Evolutionary conservation across 1,284 basidiomycete genomes (phyloP).

Genomic region (Rhodotorula sp.): DNA sequence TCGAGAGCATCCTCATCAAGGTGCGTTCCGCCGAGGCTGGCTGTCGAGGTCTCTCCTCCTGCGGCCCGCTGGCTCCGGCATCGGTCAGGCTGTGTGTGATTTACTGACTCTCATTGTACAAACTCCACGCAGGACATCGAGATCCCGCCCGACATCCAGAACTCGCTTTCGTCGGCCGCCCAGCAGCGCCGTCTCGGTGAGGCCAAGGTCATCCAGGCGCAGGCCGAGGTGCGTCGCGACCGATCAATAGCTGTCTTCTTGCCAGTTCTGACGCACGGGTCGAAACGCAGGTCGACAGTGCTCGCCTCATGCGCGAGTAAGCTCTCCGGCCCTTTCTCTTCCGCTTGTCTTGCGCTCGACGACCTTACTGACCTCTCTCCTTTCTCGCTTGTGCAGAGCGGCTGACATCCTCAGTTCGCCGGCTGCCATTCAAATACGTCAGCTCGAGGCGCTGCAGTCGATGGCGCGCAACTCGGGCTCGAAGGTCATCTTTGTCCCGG

Average conservation of each 20-base stretch:
- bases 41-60: not conserved
- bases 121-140: conserved; percentile 62
- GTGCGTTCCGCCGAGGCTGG: conserved; percentile 24
- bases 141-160: conserved; percentile 87
- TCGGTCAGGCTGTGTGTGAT: too few species aligned
- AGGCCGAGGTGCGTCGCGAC: conserved; percentile 71
- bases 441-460: conserved; percentile 56
- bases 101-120: not conserved
- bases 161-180: conserved; percentile 86
- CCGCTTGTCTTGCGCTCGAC: too few species aligned
- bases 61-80: not conserved
- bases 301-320: conserved; percentile 29
- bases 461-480: not conserved
- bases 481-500: conserved; percentile 40
- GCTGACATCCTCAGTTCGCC: conserved; percentile 30
- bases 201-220: conserved; percentile 91
- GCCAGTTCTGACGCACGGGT: too few species aligned
- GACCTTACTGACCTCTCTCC: not conserved
- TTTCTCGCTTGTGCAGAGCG: not conserved
- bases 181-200: conserved; percentile 93
- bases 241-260: too few species aligned
- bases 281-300: conserved; percentile 8
- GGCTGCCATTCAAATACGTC: conserved; percentile 80
- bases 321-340: too few species aligned
- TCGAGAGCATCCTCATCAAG: conserved; percentile 71